A percentile compares a stretch with the other conserved stretches of the same genome.
Conservation (phyloP, 1,139 yeast genomes). For the Chernovozyma sophiae-reginae region DNA sequence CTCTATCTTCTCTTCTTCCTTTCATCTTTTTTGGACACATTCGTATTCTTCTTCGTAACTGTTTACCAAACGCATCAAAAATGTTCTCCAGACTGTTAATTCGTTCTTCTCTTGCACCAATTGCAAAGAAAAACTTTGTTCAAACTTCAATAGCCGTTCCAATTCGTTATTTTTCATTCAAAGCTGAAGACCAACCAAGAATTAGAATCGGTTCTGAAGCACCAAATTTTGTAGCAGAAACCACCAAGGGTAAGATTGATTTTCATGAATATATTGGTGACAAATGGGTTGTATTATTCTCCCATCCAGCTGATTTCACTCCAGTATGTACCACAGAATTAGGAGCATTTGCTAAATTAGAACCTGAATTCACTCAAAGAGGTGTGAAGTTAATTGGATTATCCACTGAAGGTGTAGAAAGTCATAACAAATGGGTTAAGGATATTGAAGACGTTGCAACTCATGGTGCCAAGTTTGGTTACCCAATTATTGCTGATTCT, state of each 20-base stretch:
- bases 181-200: conserved; percentile 63
- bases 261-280: conserved; percentile 76
- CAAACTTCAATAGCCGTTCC: conserved; percentile 1
- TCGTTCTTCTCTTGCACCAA: conserved; percentile 1
- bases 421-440: conserved; percentile 77
- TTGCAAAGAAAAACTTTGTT: conserved; percentile 5
- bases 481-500: conserved; percentile 82
- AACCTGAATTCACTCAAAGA: conserved; percentile 76
- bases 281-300: conserved; percentile 75
- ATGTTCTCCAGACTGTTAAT: conserved; percentile 3
- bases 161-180: conserved; percentile 43
- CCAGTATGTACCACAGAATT: conserved; percentile 90
- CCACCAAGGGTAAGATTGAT: conserved; percentile 69
- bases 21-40: too few relatives aligned
- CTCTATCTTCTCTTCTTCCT: too few relatives aligned
- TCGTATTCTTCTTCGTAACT: too few relatives aligned
- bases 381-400: conserved; percentile 74
- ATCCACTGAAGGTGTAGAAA: conserved; percentile 66
- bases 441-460: conserved; percentile 73
- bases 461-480: conserved; percentile 51
- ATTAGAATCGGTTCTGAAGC: conserved; percentile 64
- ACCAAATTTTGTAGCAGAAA: conserved; percentile 72
- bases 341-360: conserved; percentile 81
- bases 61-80: too few relatives aligned
- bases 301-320: conserved; percentile 86